These are phyloP conservation scores for Fusarium domesticum DNA, from an alignment of 2,329 filamentous ascomycete species.

Conservation along the genomic window DNA sequence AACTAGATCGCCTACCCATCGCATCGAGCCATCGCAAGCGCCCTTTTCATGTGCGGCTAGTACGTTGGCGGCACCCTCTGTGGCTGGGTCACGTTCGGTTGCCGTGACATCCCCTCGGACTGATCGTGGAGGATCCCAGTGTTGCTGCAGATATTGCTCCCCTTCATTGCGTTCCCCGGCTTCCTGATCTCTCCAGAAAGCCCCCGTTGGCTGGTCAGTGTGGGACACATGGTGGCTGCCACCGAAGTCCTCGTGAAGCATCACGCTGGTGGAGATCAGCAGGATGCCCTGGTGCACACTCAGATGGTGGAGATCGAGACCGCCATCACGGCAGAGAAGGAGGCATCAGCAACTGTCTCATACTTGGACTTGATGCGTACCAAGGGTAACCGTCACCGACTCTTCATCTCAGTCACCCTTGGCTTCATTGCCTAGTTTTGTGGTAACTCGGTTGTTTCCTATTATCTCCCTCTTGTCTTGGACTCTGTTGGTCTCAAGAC, in stretches of 20 bases:
- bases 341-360: slow-evolving; percentile 11
- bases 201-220: slow-evolving; percentile 32
- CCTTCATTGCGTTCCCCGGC: slow-evolving; percentile 20
- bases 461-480: slow-evolving; percentile 40
- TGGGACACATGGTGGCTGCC: slow-evolving; percentile 34
- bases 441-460: slow-evolving; percentile 35
- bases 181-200: slow-evolving; percentile 37
- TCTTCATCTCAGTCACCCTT: slow-evolving; percentile 21
- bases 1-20: slow-evolving; percentile 17
- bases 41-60: slow-evolving; percentile 19
- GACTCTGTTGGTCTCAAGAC: slow-evolving; percentile 37
- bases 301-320: slow-evolving; percentile 41
- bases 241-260: slow-evolving; percentile 36
- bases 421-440: slow-evolving; percentile 33
- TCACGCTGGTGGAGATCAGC: slow-evolving; percentile 39
- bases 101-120: slow-evolving; percentile 14
- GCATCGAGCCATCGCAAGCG: slow-evolving; percentile 14
- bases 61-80: slow-evolving; percentile 19
- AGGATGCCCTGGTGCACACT: slow-evolving; percentile 36
- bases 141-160: slow-evolving; percentile 19
- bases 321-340: slow-evolving; percentile 30
- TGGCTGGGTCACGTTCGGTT: slow-evolving; percentile 18
- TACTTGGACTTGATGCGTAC: slow-evolving; percentile 17
- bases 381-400: slow-evolving; percentile 18
- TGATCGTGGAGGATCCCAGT: slow-evolving; percentile 29